Conservation (phyloP, 139 green algal species). For the Picochlorum sp. region DNA sequence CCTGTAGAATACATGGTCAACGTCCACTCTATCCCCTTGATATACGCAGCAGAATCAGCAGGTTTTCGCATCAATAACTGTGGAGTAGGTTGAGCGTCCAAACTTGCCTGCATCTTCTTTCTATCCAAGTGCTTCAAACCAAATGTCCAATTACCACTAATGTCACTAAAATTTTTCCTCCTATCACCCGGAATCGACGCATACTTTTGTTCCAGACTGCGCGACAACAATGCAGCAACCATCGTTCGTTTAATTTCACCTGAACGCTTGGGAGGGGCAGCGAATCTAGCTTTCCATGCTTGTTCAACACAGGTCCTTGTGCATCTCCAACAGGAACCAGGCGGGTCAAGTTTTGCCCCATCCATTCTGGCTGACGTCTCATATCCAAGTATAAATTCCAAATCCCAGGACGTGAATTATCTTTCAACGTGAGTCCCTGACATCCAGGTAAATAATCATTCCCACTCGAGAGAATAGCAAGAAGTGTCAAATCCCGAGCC, state of each 20-base stretch:
- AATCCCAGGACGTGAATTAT: conserved; percentile 24
- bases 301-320: background rate
- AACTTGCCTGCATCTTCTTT: background rate
- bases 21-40: conserved; percentile 63
- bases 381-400: conserved; percentile 37
- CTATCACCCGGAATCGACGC: background rate
- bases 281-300: background rate
- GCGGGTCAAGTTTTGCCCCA: conserved; percentile 1
- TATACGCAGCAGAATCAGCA: conserved; percentile 17
- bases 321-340: conserved; percentile 19
- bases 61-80: background rate
- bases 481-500: conserved; percentile 48
- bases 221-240: conserved; percentile 17
- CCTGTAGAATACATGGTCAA: conserved; percentile 64
- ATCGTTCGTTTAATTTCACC: conserved; percentile 13
- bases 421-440: conserved; percentile 17
- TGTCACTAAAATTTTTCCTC: background rate
- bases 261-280: background rate
- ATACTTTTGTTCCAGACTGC: conserved; percentile 17
- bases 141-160: background rate
- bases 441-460: conserved; percentile 70
- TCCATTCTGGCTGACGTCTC: conserved; percentile 18
- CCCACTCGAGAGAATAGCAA: conserved; percentile 52
- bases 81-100: background rate
- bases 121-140: background rate